A percentile compares a stretch with the other conserved stretches of the same genome.
Conservation (phyloP, 2,329 filamentous ascomycete genomes). For the Septoria linicola region DNA sequence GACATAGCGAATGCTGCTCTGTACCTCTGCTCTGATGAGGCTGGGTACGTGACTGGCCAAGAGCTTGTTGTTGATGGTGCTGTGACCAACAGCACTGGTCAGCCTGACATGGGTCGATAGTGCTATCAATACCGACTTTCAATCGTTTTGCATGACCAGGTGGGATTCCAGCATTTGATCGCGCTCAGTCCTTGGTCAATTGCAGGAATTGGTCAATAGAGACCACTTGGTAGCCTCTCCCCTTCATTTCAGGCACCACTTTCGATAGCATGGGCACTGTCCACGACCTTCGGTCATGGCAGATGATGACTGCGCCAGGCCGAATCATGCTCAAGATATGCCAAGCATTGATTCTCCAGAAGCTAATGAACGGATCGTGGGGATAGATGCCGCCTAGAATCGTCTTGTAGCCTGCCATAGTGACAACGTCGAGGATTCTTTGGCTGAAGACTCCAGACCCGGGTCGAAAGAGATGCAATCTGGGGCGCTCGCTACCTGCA, state of each 20-base stretch:
- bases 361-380: constrained; percentile 82
- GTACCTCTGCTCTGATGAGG: constrained; percentile 59
- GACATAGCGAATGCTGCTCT: constrained; percentile 59
- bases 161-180: neutral
- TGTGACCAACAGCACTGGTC: constrained; percentile 25
- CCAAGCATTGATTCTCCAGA: constrained; percentile 66
- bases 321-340: constrained; percentile 79
- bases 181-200: constrained; percentile 22
- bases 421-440: constrained; percentile 63
- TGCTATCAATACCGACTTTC: neutral
- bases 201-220: constrained; percentile 67
- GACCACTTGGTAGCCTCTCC: constrained; percentile 68
- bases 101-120: constrained; percentile 21
- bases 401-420: constrained; percentile 64
- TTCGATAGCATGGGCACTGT: constrained; percentile 73
- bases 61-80: constrained; percentile 44
- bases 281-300: constrained; percentile 82
- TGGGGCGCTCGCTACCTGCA: constrained; percentile 44
- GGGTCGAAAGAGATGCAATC: constrained; percentile 70
- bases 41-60: constrained; percentile 61
- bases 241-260: constrained; percentile 69
- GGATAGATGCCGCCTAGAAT: constrained; percentile 86
- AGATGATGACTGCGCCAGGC: constrained; percentile 77
- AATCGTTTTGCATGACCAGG: too few species aligned
- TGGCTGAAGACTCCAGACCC: constrained; percentile 80